Evolutionary conservation across 176 grass and related monocot genomes (phyloP).

Genomic region (Hordeum marinum): DNA sequence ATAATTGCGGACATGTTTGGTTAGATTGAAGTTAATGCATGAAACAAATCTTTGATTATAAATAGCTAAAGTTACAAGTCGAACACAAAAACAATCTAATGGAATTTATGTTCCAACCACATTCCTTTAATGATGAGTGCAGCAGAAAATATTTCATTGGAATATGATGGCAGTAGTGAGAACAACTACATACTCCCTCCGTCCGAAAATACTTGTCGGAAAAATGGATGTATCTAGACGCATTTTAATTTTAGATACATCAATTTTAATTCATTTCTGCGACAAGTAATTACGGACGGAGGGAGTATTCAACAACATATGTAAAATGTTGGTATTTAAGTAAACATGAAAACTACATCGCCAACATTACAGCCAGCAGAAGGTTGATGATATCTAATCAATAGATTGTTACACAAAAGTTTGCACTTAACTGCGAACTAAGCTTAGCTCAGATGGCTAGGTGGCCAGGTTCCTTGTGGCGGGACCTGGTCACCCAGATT

Average conservation of each 20-base stretch:
- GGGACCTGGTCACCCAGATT: too few species aligned
- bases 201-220: too few species aligned
- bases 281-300: too few species aligned
- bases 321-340: background rate
- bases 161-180: background rate
- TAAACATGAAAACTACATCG: background rate
- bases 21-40: background rate
- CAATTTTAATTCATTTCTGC: too few species aligned
- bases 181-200: background rate
- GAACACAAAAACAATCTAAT: background rate
- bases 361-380: background rate
- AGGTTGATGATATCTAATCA: too few species aligned
- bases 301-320: too few species aligned
- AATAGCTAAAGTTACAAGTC: background rate
- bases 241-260: too few species aligned
- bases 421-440: too few species aligned
- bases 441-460: too few species aligned
- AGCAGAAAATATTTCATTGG: background rate
- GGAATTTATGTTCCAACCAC: background rate
- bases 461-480: too few species aligned
- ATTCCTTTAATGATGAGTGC: background rate
- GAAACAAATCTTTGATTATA: background rate
- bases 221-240: too few species aligned
- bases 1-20: background rate
- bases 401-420: too few species aligned